Base-by-base conservation (phyloP, 371 early-diverging fungal genomes). In the Coemansia sp. region DNA sequence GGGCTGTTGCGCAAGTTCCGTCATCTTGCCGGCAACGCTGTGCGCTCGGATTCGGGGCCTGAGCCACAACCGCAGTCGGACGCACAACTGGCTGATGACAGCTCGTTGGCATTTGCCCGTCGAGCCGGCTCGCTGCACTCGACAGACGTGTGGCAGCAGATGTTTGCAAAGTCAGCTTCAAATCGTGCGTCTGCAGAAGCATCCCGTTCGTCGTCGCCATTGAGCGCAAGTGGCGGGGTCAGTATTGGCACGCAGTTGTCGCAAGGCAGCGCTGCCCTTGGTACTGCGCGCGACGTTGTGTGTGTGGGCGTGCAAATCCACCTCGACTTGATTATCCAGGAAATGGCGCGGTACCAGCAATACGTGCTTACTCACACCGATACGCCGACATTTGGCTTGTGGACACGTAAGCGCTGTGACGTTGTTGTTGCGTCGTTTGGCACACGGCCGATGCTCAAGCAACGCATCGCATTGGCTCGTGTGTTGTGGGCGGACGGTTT, bases 371-470 rank as follows among this genome's bases (percentile, higher is more conserved):
- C 68, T 6, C 40, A 59, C 1, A 85, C 87, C n/a, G 39, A 82
- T 11, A 70, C 81, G 27, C 77, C 85, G 29, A 86, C 85, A 27
- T 85, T 87, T 72, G 87, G 87, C 14, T 51, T 84, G 39, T 88
- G 90, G 89, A 61, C 73, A 26, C 68, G 72, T 47, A 72, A 79
- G 62, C 67, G 85, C 53, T 88, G 89, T 55, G 91, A 92, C 66
- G 90, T 92, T 0, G 88, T 87, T 66, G 88, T 92, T 3, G 92
- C 92, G 16, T 89, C 90, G 53, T 90, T 90, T 71, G 90, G 91
- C 45, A 69, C 47, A 0, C 59, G 62, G 7, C 88, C 88, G 57
- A 64, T 89, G 55, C 72, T 91, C 1, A 85, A 85, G 29, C 90
- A 92, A 66, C 83, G 91, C 1, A 75, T 92, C 27, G 87, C 87